These are phyloP conservation scores for Paramecium pentaurelia DNA, from an alignment of 73 alveolate genomes.

Conservation along the genomic window DNA sequence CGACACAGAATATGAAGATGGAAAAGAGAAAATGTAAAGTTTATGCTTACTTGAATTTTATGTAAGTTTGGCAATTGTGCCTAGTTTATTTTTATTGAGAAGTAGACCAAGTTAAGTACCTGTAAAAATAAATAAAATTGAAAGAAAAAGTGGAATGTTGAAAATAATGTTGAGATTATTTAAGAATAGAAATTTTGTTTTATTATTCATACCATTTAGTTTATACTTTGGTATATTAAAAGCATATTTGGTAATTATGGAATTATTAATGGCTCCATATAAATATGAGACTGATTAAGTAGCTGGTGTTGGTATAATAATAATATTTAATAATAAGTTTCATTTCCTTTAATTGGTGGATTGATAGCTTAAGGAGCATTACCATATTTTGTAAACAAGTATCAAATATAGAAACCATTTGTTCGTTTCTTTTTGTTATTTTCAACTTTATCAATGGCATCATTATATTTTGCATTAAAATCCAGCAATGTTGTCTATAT, in stretches of 20 bases:
- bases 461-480: neutral
- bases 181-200: slow-evolving; percentile 5
- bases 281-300: neutral
- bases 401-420: neutral
- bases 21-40: neutral
- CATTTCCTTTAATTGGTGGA: slow-evolving; percentile 13
- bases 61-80: neutral
- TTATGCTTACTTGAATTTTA: slow-evolving; percentile 14
- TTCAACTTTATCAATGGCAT: neutral
- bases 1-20: neutral
- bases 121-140: neutral
- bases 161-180: neutral
- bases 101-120: neutral
- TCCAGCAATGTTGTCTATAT: neutral
- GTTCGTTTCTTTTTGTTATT: neutral
- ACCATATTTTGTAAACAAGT: neutral
- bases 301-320: neutral
- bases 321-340: neutral
- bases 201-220: slow-evolving; percentile 1
- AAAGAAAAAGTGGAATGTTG: neutral
- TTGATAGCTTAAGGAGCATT: neutral
- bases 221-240: neutral
- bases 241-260: neutral
- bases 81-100: neutral
- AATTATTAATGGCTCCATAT: neutral